Evolutionary conservation across 768 basidiomycete species (phyloP), one percentile per base, ranked within the genome.

Genomic region (Termitomyces sp.): DNA sequence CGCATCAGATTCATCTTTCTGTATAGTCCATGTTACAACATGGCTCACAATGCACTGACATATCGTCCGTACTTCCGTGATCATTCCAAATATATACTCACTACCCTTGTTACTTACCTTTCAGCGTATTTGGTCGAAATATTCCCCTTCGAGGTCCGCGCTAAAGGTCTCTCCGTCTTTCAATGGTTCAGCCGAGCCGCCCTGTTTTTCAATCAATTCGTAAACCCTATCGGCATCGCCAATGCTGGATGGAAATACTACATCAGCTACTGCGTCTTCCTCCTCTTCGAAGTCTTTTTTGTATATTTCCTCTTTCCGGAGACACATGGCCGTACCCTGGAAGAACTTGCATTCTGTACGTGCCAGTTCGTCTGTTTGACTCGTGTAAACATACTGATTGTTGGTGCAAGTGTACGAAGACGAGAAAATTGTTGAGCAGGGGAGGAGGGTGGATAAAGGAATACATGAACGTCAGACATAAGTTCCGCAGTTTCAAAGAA

Each of bases 261-360:
- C 63, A 78, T 82, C 69, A 80, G 77, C 49, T 83, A 83, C 61
- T 75, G 75, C 66, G 66, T 82, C 36, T 83, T 76, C 68, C 72
- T 85, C 7, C 71, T 71, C 2, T 79, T 84, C 60, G 82, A 84
- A 64, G 73, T 82, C 48, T 50, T 76, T 37, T 82, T 83, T 64
- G 77, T 85, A 22, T 86, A 73, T 68, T 82, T 86, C 72, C 62
- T 85, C 18, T 84, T 85, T 79, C 82, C 82, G 2, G 85, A 85
- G 68, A 86, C 85, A 0, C 69, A 76, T 8, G 69, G 76, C 6
- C 74, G 77, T 42, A n/a, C 39, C 20, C n/a, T 84, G 31, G 83
- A 85, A 63, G 84, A 85, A 65, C 74, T 85, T n/a, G 77, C 82
- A 0, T 84, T 84, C 75, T 69, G 81, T 84, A 61, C 48, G 81